Conservation (phyloP, 2,329 filamentous ascomycete genomes). For the Thelonectria olida region DNA sequence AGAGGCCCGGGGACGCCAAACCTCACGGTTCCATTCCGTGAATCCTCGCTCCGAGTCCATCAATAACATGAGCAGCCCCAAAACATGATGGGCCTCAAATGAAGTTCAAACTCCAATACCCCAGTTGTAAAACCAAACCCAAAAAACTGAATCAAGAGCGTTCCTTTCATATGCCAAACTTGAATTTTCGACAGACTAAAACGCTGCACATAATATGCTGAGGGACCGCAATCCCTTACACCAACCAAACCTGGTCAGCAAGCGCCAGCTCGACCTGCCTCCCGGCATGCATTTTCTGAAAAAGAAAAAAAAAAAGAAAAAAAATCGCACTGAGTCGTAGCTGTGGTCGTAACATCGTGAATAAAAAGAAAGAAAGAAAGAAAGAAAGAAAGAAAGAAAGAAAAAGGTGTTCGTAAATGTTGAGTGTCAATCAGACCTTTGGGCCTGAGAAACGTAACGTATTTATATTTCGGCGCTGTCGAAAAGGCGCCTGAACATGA, state of each 20-base stretch:
- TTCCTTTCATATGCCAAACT: slow-evolving; percentile 11
- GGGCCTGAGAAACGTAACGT: slow-evolving; percentile 39
- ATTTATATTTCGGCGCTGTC: slow-evolving; percentile 39
- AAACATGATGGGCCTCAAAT: neutral
- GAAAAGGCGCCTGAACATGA: slow-evolving; percentile 30
- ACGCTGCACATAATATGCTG: neutral
- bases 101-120: slow-evolving; percentile 12
- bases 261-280: slow-evolving; percentile 3
- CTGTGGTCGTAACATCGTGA: slow-evolving; percentile 25
- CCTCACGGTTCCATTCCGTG: slow-evolving; percentile 5
- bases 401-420: slow-evolving; percentile 24
- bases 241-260: neutral
- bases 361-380: neutral
- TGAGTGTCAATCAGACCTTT: slow-evolving; percentile 25
- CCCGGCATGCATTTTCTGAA: no score
- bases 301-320: no score
- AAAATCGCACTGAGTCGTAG: slow-evolving; percentile 1
- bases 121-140: slow-evolving; percentile 11
- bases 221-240: neutral
- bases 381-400: neutral
- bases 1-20: slow-evolving; percentile 8
- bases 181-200: slow-evolving; percentile 1
- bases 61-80: neutral
- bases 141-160: slow-evolving; percentile 5
- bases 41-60: slow-evolving; percentile 4